Percentiles rank a stretch among this genome's conserved stretches.
Conservation (phyloP, 148 eudicot species). For the Arctostaphylos glauca region DNA sequence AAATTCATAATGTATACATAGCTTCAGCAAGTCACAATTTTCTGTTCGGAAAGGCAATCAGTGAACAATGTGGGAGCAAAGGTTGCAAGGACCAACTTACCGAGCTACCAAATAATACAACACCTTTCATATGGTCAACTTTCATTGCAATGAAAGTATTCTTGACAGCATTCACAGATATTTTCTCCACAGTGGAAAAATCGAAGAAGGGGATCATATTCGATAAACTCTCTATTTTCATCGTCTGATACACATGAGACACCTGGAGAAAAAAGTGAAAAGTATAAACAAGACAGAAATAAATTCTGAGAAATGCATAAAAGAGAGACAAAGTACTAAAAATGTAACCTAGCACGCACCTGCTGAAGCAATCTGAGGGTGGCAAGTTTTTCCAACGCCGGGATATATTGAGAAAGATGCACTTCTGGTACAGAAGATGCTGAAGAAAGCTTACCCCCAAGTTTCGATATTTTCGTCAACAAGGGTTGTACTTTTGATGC, state of each 20-base stretch:
- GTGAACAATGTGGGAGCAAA: not conserved
- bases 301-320: not conserved
- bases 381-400: constrained; percentile 72
- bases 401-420: constrained; percentile 72
- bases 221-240: constrained; percentile 67
- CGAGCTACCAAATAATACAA: constrained; percentile 55
- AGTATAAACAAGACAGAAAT: constrained; percentile 9
- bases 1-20: not conserved
- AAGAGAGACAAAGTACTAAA: not conserved
- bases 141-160: constrained; percentile 80
- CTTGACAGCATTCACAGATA: constrained; percentile 86
- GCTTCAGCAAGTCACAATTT: not conserved
- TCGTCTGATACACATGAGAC: constrained; percentile 77
- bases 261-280: constrained; percentile 48
- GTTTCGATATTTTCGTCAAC: constrained; percentile 67
- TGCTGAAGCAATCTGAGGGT: constrained; percentile 82
- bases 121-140: constrained; percentile 77
- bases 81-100: constrained; percentile 32
- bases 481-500: constrained; percentile 66
- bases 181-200: constrained; percentile 73
- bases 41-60: not conserved
- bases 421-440: constrained; percentile 90
- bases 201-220: constrained; percentile 80
- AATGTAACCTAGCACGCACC: constrained; percentile 36
- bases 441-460: constrained; percentile 82